A percentile compares a stretch with the other conserved stretches of the same genome.
Evolutionary conservation across 2,329 filamentous ascomycete genomes (phyloP).

Genomic region (Hypoxylon sp.): DNA sequence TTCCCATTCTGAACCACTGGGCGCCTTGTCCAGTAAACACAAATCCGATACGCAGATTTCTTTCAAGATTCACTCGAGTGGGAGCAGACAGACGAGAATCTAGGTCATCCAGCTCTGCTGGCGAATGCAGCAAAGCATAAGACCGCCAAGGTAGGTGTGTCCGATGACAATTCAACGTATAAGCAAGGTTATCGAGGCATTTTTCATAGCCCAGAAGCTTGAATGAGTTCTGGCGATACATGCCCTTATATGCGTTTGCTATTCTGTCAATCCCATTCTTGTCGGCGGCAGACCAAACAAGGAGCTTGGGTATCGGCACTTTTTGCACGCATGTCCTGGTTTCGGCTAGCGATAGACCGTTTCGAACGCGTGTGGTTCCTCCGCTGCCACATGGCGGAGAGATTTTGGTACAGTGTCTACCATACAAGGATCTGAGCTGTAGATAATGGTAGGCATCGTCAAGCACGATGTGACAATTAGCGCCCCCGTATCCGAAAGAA

Average conservation of each 20-base stretch:
- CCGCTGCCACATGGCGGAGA: background rate
- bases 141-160: conserved; percentile 37
- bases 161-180: conserved; percentile 41
- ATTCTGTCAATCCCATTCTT: conserved; percentile 15
- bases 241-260: background rate
- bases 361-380: too few relatives aligned
- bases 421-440: conserved; percentile 1
- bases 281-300: conserved; percentile 27
- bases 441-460: conserved; percentile 45
- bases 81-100: background rate
- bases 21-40: conserved; percentile 58
- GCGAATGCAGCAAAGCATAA: conserved; percentile 33
- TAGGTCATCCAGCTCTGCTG: conserved; percentile 2
- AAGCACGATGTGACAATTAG: conserved; percentile 49
- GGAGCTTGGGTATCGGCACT: background rate
- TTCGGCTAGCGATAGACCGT: background rate
- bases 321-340: too few relatives aligned
- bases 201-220: background rate
- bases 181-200: conserved; percentile 31
- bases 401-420: conserved; percentile 13
- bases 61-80: conserved; percentile 37
- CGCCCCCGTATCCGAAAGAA: conserved; percentile 51
- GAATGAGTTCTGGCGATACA: background rate
- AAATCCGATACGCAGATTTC: too few relatives aligned
- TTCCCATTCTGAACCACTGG: conserved; percentile 57